These are phyloP conservation scores for Pseudocercospora fuligena DNA, from an alignment of 2,329 filamentous ascomycete genomes.

Conservation along the genomic window DNA sequence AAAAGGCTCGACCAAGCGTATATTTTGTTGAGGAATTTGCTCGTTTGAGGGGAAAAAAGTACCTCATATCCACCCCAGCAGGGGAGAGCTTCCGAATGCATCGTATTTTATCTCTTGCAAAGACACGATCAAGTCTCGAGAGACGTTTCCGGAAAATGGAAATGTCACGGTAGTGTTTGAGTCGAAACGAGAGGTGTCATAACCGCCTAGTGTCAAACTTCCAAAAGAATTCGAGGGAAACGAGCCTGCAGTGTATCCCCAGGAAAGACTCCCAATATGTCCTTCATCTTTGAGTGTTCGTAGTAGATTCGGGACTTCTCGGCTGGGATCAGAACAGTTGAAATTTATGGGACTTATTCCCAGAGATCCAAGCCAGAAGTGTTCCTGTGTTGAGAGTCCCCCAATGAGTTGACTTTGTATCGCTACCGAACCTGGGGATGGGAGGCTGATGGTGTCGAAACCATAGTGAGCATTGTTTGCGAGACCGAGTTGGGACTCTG, in stretches of 20 bases:
- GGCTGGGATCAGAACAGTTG: constrained; percentile 47
- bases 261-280: constrained; percentile 45
- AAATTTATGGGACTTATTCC: constrained; percentile 43
- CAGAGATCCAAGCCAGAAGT: constrained; percentile 44
- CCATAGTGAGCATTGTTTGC: constrained; percentile 24
- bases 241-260: constrained; percentile 49
- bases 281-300: constrained; percentile 36
- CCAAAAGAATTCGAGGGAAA: constrained; percentile 31
- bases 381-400: constrained; percentile 39
- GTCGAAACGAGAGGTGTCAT: constrained; percentile 42
- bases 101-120: constrained; percentile 25
- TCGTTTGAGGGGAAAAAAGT: constrained; percentile 35
- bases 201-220: constrained; percentile 46
- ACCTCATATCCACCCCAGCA: constrained; percentile 26
- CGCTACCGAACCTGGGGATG: constrained; percentile 12
- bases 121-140: constrained; percentile 30
- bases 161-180: constrained; percentile 36
- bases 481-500: constrained; percentile 31
- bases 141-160: constrained; percentile 31
- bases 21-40: constrained; percentile 33
- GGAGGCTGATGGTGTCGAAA: constrained; percentile 9
- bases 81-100: not conserved
- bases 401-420: constrained; percentile 23
- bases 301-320: constrained; percentile 41
- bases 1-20: constrained; percentile 34